Conservation (phyloP, 257 asterid genomes). For the Echium plantagineum region DNA sequence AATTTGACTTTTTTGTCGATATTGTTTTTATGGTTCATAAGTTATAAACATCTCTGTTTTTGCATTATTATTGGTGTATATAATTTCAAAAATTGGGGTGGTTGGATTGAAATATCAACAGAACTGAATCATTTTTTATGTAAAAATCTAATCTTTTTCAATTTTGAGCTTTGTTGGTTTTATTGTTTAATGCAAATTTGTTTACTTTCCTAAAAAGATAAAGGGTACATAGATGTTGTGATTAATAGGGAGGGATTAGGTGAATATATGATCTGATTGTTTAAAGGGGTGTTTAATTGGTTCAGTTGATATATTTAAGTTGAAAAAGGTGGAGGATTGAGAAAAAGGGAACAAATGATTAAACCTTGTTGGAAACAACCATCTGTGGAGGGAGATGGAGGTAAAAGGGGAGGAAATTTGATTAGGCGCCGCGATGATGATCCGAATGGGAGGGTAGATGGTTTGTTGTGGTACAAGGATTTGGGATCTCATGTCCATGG, state of each 20-base stretch:
- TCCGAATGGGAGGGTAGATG: conserved; percentile 52
- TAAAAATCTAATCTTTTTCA: too few relatives aligned
- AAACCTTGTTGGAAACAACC: conserved; percentile 79
- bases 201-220: too few relatives aligned
- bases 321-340: conserved; percentile 3
- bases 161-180: not conserved
- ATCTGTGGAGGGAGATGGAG: conserved; percentile 58
- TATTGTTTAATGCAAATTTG: not conserved
- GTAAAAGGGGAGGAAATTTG: conserved; percentile 23
- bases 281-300: conserved; percentile 7
- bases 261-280: not conserved
- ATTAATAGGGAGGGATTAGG: conserved; percentile 5
- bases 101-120: conserved; percentile 35
- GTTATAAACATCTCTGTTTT: too few relatives aligned
- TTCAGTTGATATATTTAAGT: conserved; percentile 2
- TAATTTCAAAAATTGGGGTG: conserved; percentile 32
- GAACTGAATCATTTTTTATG: conserved; percentile 24
- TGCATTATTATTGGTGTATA: conserved; percentile 57
- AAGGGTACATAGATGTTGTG: not conserved
- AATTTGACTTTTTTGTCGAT: conserved; percentile 25
- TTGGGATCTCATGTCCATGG: conserved; percentile 65
- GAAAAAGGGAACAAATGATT: conserved; percentile 33
- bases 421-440: conserved; percentile 31
- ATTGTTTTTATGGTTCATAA: conserved; percentile 14
- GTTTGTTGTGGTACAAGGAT: conserved; percentile 84